phyloP scores from a whole-genome alignment of 2,329 filamentous ascomycete genomes.

The Monosporascus ibericus region DNA sequence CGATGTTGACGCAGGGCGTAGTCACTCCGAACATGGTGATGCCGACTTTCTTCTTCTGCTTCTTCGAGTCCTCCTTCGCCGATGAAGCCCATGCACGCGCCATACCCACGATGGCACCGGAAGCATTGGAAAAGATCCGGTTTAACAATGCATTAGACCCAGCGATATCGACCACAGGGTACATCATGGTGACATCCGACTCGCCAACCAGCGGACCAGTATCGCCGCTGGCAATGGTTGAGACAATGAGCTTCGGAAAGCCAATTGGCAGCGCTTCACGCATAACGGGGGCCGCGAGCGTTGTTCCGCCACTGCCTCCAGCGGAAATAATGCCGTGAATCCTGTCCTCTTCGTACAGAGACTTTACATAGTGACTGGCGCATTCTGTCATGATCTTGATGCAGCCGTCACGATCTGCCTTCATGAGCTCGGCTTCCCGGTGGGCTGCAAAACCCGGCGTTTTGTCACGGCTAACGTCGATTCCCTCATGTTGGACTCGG shows the following conservation, averaged over 20 bases:
- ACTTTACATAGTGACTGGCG: slow-evolving; percentile 35
- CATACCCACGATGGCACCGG: slow-evolving; percentile 54
- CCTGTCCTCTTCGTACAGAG: slow-evolving; percentile 27
- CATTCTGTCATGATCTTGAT: slow-evolving; percentile 48
- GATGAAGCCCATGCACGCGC: slow-evolving; percentile 35
- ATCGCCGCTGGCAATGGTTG: slow-evolving; percentile 63
- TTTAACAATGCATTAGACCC: slow-evolving; percentile 56
- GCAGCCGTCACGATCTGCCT: slow-evolving; percentile 46
- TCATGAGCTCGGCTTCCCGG: slow-evolving; percentile 25
- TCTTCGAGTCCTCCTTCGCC: slow-evolving; percentile 1
- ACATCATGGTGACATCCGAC: slow-evolving; percentile 64
- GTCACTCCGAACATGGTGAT: slow-evolving; percentile 74
- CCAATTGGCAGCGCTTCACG: slow-evolving; percentile 54
- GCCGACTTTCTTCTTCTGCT: slow-evolving; percentile 45
- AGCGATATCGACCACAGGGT: slow-evolving; percentile 65
- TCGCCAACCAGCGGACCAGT: slow-evolving; percentile 60
- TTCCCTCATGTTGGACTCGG: slow-evolving; percentile 33
- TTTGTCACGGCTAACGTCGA: slow-evolving; percentile 37
- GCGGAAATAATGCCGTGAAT: slow-evolving; percentile 54
- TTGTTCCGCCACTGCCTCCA: slow-evolving; percentile 59
- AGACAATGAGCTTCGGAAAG: slow-evolving; percentile 65
- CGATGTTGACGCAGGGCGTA: slow-evolving; percentile 55
- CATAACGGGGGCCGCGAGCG: slow-evolving; percentile 56
- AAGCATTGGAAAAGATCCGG: slow-evolving; percentile 56
- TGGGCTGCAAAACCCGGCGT: slow-evolving; percentile 32